Percentiles rank a stretch among this genome's conserved stretches.
These are phyloP conservation scores for Alternaria angustiovoidea DNA, from an alignment of 2,329 filamentous ascomycete genomes.

Conservation along the genomic window DNA sequence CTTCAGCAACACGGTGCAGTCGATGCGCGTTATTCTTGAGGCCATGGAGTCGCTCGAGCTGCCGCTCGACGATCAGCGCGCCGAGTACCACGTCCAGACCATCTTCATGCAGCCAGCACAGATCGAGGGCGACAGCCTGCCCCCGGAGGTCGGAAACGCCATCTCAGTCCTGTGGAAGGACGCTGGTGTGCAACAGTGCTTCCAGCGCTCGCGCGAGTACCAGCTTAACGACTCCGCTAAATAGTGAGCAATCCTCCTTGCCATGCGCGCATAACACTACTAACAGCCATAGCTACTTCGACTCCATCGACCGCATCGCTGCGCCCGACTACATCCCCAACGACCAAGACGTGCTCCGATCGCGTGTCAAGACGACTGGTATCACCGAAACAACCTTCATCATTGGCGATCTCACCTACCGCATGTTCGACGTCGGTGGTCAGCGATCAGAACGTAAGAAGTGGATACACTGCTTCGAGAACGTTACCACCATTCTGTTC, in stretches of 20 bases:
- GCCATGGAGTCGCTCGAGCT: slow-evolving; percentile 76
- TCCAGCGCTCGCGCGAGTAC: slow-evolving; percentile 94
- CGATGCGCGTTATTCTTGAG: slow-evolving; percentile 74
- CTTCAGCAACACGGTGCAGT: slow-evolving; percentile 75
- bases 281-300: slow-evolving; percentile 77
- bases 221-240: slow-evolving; percentile 95
- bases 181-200: slow-evolving; percentile 90
- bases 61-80: slow-evolving; percentile 87
- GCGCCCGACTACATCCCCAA: slow-evolving; percentile 93
- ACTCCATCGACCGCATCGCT: slow-evolving; percentile 90
- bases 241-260: slow-evolving; percentile 72
- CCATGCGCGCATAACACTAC: slow-evolving; percentile 13
- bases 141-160: slow-evolving; percentile 91
- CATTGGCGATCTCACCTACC: slow-evolving; percentile 91
- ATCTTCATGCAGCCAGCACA: slow-evolving; percentile 98
- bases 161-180: slow-evolving; percentile 95
- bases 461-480: slow-evolving; percentile 99
- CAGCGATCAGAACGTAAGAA: slow-evolving; percentile 97
- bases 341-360: slow-evolving; percentile 92
- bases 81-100: slow-evolving; percentile 97
- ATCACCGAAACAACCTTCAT: slow-evolving; percentile 97
- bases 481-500: slow-evolving; percentile 96
- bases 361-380: slow-evolving; percentile 97
- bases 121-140: slow-evolving; percentile 92
- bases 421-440: slow-evolving; percentile 97